Evolutionary conservation across 169 alveolate species (phyloP).

Genomic region (Cryptosporidium viatorum): DNA sequence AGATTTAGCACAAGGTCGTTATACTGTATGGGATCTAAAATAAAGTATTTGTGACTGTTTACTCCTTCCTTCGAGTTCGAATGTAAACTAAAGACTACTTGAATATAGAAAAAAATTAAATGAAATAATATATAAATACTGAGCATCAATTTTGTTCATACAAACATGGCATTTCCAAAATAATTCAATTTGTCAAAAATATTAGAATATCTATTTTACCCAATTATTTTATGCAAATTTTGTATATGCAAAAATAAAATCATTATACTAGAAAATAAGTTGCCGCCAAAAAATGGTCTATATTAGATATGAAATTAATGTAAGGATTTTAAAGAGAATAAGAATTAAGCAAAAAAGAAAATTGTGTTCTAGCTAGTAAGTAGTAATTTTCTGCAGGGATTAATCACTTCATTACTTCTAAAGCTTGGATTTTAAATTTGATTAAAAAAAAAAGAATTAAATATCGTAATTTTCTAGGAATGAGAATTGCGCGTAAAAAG

Average conservation of each 20-base stretch:
- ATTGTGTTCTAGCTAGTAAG: not conserved
- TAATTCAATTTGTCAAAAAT: not conserved
- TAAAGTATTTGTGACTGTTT: not conserved
- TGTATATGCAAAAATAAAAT: not conserved
- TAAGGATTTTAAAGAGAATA: not conserved
- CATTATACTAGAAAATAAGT: not conserved
- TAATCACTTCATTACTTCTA: not conserved
- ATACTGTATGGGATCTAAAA: not conserved
- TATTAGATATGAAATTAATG: not conserved
- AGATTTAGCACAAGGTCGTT: not conserved
- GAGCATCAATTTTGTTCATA: not conserved
- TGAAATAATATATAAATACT: not conserved
- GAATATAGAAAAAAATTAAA: not conserved
- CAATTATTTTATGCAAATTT: not conserved
- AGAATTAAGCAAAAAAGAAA: not conserved
- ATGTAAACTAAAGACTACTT: not conserved
- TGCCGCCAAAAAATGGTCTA: constrained; percentile 11
- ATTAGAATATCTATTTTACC: not conserved
- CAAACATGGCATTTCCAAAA: not conserved
- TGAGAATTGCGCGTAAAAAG: not conserved
- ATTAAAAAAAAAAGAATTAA: not conserved
- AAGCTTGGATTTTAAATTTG: not conserved
- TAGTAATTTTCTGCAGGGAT: not conserved
- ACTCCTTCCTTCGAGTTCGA: not conserved
- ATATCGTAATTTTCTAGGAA: not conserved